Base-by-base conservation (phyloP, 129 eudicot genomes). In the Flaveria ramosissima region DNA sequence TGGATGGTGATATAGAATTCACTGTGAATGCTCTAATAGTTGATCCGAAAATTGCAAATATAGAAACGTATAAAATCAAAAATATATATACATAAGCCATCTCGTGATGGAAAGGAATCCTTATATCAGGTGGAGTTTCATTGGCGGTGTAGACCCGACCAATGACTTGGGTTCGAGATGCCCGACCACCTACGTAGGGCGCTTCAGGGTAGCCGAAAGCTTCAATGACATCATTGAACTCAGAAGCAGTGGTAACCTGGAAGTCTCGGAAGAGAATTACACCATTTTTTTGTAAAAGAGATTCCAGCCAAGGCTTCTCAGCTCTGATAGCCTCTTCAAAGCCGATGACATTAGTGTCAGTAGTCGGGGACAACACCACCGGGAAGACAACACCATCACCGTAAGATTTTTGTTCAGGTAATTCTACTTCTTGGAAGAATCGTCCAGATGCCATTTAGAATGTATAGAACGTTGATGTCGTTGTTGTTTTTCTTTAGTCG, bases 61-160 rank as follows among this genome's bases (percentile, higher is more conserved):
- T 69, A 1, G 8, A 19, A 20, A 17, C 8, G 9, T 36, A 45
- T 24, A 26, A 36, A 75, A 26, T 63, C 16, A 52, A 77, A 47
- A 27, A 59, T 14, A 23, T 60, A 50, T 9, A 20, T 53, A 92
- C 93, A 83, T 89, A 89, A 84, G 96, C 91, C 97, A 92, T 87
- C 62, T 92, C 97, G 57, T 91, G 95, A 75, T 91, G 97, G 63
- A 91, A 91, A 32, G 88, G 92, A 78, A 91, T 88, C 47, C 75
- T 77, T 67, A 83, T 89, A 75, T 91, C 90, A 17, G 97, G 92
- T 0, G 97, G 95, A n/a, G 92, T 79, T 65, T 91, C 97, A 67
- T 91, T 91, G 16, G 97, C 92, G 1, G 97, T 91, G 75, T 85
- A 91, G 50, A 91, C 97, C 43, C 97, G 84, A 14, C 90, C 90